These are phyloP conservation scores for Penicillium sp. DNA, from an alignment of 2,329 filamentous ascomycete species.

Conservation along the genomic window DNA sequence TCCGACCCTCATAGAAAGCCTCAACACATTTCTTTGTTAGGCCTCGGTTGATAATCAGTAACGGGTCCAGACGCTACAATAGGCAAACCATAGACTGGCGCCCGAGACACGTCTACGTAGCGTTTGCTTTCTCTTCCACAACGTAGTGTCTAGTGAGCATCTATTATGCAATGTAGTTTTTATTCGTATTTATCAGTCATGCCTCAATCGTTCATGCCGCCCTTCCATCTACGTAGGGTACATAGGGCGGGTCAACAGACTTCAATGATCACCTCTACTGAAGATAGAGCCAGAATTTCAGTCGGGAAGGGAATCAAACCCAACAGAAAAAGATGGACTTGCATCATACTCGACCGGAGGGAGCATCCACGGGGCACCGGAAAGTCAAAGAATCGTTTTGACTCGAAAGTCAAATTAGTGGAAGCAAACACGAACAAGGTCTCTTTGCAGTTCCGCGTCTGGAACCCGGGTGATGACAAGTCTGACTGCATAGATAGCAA, in stretches of 20 bases:
- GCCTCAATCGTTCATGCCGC: not conserved
- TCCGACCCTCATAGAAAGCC: not conserved
- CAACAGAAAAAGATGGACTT: not conserved
- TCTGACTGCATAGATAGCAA: slow-evolving; percentile 1
- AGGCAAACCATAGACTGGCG: not conserved
- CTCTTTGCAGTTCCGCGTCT: not conserved
- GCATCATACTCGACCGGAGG: not conserved
- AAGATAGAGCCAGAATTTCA: not conserved
- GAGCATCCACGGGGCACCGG: not conserved
- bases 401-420: not conserved
- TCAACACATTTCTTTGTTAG: not conserved
- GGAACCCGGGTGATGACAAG: not conserved
- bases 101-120: slow-evolving; percentile 3
- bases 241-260: not conserved
- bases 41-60: not conserved
- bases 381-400: not conserved
- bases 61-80: not conserved
- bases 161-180: not conserved
- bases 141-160: too few relatives aligned
- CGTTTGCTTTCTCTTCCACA: not conserved
- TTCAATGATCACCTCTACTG: not conserved
- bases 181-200: not conserved
- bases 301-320: not conserved
- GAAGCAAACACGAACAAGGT: not conserved
- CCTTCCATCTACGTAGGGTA: not conserved